These are phyloP conservation scores for Phlyctochytrium planicorne DNA, from an alignment of 192 early-diverging fungal species.

Conservation along the genomic window DNA sequence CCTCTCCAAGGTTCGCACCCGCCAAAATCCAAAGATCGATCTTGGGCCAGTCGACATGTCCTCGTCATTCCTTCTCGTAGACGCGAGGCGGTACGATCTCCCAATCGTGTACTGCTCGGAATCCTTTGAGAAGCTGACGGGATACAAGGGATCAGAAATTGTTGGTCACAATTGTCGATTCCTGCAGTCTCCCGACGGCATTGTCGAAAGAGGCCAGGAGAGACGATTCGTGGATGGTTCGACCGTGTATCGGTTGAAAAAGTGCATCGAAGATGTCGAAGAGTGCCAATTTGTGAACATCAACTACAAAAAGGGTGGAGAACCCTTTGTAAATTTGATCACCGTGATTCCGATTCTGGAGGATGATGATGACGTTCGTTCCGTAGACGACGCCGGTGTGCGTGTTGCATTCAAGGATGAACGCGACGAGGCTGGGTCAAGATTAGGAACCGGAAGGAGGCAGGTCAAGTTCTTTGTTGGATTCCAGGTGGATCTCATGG, in stretches of 20 bases:
- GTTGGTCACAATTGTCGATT: conserved; percentile 52
- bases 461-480: conserved; percentile 66
- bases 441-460: too few species aligned
- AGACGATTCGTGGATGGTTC: conserved; percentile 52
- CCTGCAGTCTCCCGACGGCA: conserved; percentile 32
- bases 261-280: conserved; percentile 43
- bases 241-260: conserved; percentile 53
- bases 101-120: conserved; percentile 65
- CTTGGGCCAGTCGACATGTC: conserved; percentile 59
- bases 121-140: conserved; percentile 48
- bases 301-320: conserved; percentile 68
- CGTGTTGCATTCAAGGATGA: too few species aligned
- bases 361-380: conserved; percentile 34
- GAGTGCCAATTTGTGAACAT: conserved; percentile 67
- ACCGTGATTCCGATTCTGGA: conserved; percentile 61
- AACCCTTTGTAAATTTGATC: conserved; percentile 69
- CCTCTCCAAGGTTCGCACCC: conserved; percentile 31
- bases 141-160: conserved; percentile 27
- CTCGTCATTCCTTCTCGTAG: conserved; percentile 52
- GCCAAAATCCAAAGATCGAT: conserved; percentile 58
- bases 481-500: conserved; percentile 61
- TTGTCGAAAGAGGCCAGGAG: not conserved
- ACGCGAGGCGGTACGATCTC: conserved; percentile 56
- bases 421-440: too few species aligned
- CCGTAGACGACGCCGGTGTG: too few species aligned